Conservation (phyloP, 2,329 filamentous ascomycete species). For the Penicillium sp. region DNA sequence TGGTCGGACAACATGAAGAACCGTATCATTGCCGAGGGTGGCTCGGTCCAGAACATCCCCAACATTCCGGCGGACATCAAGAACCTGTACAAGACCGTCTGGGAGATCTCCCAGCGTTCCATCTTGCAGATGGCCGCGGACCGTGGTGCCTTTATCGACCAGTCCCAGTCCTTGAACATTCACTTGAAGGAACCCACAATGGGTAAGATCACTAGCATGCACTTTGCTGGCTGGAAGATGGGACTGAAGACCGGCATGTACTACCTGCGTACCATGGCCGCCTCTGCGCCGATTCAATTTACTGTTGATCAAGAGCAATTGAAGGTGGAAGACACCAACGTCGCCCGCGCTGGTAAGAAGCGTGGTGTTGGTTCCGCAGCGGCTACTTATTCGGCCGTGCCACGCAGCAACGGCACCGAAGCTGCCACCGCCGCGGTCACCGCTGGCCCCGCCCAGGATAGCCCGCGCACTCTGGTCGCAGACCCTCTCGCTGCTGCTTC, state of each 20-base stretch:
- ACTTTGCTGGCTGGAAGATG: slow-evolving; percentile 98
- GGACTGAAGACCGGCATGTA: slow-evolving; percentile 99
- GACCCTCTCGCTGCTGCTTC: slow-evolving; percentile 56
- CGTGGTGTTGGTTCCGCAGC: slow-evolving; percentile 55
- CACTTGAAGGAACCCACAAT: slow-evolving; percentile 99
- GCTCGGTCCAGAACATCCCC: slow-evolving; percentile 92
- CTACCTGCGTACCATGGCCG: slow-evolving; percentile 96
- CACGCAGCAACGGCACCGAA: slow-evolving; percentile 61
- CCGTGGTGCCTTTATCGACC: slow-evolving; percentile 96
- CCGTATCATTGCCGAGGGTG: slow-evolving; percentile 94
- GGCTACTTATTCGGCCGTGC: slow-evolving; percentile 55
- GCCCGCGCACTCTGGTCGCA: slow-evolving; percentile 51
- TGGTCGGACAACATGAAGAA: slow-evolving; percentile 99
- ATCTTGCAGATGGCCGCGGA: slow-evolving; percentile 98
- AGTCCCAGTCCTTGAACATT: slow-evolving; percentile 98
- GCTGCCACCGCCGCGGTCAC: slow-evolving; percentile 52
- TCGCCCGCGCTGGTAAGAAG: slow-evolving; percentile 67
- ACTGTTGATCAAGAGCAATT: slow-evolving; percentile 96
- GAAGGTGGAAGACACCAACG: slow-evolving; percentile 74
- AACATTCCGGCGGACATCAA: slow-evolving; percentile 97
- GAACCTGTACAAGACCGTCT: slow-evolving; percentile 97
- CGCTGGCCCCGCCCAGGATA: slow-evolving; percentile 13
- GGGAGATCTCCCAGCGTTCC: slow-evolving; percentile 94
- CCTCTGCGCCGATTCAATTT: slow-evolving; percentile 95
- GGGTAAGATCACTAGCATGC: slow-evolving; percentile 99